These are phyloP conservation scores for Boletus coccyginus DNA, from an alignment of 768 basidiomycete species.

Conservation along the genomic window DNA sequence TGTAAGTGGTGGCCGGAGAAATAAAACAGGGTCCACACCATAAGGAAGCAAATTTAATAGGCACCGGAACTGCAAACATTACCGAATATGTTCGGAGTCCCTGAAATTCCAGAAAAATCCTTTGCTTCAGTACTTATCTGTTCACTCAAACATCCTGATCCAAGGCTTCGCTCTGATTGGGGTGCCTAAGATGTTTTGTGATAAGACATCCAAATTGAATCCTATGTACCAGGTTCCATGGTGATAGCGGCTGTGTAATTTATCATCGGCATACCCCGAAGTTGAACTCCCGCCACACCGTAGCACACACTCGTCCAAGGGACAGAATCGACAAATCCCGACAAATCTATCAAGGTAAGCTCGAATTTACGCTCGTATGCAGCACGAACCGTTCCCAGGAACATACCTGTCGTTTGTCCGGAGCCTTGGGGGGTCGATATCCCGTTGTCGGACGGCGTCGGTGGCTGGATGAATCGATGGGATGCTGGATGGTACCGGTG, in stretches of 20 bases:
- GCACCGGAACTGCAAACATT: too few relatives aligned
- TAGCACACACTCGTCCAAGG: constrained; percentile 11
- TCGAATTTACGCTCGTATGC: constrained; percentile 29
- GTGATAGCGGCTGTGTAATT: neutral
- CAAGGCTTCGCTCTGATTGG: too few relatives aligned
- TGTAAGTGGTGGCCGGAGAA: neutral
- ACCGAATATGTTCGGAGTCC: too few relatives aligned
- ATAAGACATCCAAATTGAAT: too few relatives aligned
- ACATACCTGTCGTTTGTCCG: constrained; percentile 2
- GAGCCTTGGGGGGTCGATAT: constrained; percentile 1
- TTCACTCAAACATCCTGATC: too few relatives aligned
- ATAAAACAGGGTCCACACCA: neutral
- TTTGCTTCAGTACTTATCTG: too few relatives aligned
- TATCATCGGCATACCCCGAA: constrained; percentile 25
- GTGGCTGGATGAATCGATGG: constrained; percentile 42
- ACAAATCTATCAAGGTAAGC: constrained; percentile 62
- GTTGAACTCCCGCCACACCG: constrained; percentile 24
- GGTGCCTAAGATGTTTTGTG: too few relatives aligned
- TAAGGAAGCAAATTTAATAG: too few relatives aligned
- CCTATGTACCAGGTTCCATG: too few relatives aligned
- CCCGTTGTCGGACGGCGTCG: constrained; percentile 14
- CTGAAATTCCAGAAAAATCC: too few relatives aligned
- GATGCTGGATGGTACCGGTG: constrained; percentile 37
- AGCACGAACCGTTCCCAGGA: constrained; percentile 6
- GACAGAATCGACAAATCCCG: constrained; percentile 27